Base-by-base conservation (phyloP, 441 rosid genomes). In the Biscutella laevigata region DNA sequence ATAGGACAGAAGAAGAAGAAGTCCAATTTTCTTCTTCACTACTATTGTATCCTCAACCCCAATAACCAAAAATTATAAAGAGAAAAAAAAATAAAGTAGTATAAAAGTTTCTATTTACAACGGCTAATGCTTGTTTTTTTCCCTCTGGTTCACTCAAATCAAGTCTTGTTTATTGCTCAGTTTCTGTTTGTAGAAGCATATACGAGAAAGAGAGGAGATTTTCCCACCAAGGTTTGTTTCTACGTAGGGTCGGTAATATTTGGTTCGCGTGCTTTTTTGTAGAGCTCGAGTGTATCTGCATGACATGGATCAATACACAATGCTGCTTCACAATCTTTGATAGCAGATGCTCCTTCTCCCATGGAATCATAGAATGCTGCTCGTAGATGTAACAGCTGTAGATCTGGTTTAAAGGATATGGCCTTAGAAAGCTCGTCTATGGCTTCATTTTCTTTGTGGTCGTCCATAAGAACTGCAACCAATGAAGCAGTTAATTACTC, bases 321-420 rank as follows among this genome's bases (percentile, higher is more conserved):
- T 26, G 97, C 99, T 41, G 99, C 99, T 76, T 86, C 96, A 55
- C 96, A 88, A 56, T 94, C 99, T 73, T 77, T 77, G 9, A 79
- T 7, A 2, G 96, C 70, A 22, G 79, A 71, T 14, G 59, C 32
- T 50, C 59, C 53, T 62, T 78, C 77, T 27, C 94, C 86, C 71
- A 80, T 81, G 1, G 99, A 94, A 52, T 88, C 97, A 4, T 80
- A 77, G 65, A 88, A 89, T 47, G 97, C 96, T 26, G 99, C 96
- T 57, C 89, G 77, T 67, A 88, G 91, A 81, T 86, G 95, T 6
- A 92, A 77, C 44, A 92, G 77, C 70, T 86, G 99, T 21, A 86
- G 81, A 66, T 92, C 97, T 33, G 90, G 99, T 79, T 79, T 88
- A 81, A 86, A 88, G 1, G 70, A 53, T 70, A 88, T 81, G 3